A percentile compares a stretch with the other conserved stretches of the same genome.
Evolutionary conservation across 176 grass and related monocot genomes (phyloP).

Genomic region (Triticum timopheevii): DNA sequence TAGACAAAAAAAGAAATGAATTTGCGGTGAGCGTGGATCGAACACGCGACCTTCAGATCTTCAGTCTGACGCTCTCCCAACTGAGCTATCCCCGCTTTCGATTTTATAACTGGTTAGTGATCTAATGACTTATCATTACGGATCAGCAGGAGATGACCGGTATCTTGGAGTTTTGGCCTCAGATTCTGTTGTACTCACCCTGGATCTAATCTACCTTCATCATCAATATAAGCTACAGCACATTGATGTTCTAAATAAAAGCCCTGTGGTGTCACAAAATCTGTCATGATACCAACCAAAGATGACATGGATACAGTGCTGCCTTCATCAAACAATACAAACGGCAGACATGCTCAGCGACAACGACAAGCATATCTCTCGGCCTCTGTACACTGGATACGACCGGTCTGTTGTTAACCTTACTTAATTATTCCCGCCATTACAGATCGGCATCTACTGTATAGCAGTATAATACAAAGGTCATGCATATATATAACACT

Average conservation of each 20-base stretch:
- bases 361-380: not conserved
- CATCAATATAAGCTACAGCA: too few relatives aligned
- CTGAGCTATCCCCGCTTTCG: conserved; percentile 71
- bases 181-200: too few relatives aligned
- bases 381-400: not conserved
- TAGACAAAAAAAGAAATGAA: too few relatives aligned
- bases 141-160: too few relatives aligned
- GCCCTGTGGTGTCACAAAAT: not conserved
- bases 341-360: not conserved
- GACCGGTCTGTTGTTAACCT: not conserved
- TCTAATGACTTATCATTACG: too few relatives aligned
- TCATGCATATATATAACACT: not conserved
- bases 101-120: too few relatives aligned
- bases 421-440: conserved; percentile 5
- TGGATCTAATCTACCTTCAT: too few relatives aligned
- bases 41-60: conserved; percentile 85
- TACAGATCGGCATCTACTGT: not conserved
- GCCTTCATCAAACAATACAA: not conserved
- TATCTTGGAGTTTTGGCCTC: too few relatives aligned
- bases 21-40: conserved; percentile 63
- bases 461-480: conserved; percentile 30
- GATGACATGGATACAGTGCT: not conserved
- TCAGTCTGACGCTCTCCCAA: conserved; percentile 86
- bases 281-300: not conserved
- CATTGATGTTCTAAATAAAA: not conserved